Evolutionary conservation across 169 alveolate genomes (phyloP).

Genomic region (Plasmodium chabaudi): DNA sequence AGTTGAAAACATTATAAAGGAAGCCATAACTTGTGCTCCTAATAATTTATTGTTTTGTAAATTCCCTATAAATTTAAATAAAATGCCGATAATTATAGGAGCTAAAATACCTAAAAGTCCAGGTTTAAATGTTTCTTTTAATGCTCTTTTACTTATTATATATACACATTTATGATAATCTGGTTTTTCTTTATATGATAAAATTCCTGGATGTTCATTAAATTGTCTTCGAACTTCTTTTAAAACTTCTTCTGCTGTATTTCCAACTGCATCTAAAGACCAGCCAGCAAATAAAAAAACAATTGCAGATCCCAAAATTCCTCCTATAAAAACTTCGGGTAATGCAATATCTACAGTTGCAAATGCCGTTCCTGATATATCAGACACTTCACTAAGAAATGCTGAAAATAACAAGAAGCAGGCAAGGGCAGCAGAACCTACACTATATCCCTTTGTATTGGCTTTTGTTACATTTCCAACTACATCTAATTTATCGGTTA

Average conservation of each 20-base stretch:
- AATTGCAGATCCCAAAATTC: constrained; percentile 88
- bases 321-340: constrained; percentile 88
- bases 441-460: constrained; percentile 91
- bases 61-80: constrained; percentile 86
- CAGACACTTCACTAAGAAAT: constrained; percentile 83
- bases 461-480: constrained; percentile 93
- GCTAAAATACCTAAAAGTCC: constrained; percentile 83
- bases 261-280: constrained; percentile 89
- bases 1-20: constrained; percentile 90
- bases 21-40: constrained; percentile 87
- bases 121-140: constrained; percentile 89
- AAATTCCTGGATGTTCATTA: constrained; percentile 84
- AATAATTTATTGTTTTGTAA: constrained; percentile 71
- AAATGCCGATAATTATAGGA: constrained; percentile 84
- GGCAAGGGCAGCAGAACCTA: constrained; percentile 92
- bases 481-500: constrained; percentile 90
- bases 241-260: constrained; percentile 89
- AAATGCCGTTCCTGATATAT: constrained; percentile 45
- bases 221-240: constrained; percentile 89
- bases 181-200: constrained; percentile 86
- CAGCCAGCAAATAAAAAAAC: constrained; percentile 89
- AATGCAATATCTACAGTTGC: constrained; percentile 77
- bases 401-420: constrained; percentile 90
- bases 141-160: constrained; percentile 87
- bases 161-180: constrained; percentile 88